Evolutionary conservation across 176 grass and related monocot species (phyloP), one percentile per base, ranked within the genome.

Genomic region (Musa schizocarpa): DNA sequence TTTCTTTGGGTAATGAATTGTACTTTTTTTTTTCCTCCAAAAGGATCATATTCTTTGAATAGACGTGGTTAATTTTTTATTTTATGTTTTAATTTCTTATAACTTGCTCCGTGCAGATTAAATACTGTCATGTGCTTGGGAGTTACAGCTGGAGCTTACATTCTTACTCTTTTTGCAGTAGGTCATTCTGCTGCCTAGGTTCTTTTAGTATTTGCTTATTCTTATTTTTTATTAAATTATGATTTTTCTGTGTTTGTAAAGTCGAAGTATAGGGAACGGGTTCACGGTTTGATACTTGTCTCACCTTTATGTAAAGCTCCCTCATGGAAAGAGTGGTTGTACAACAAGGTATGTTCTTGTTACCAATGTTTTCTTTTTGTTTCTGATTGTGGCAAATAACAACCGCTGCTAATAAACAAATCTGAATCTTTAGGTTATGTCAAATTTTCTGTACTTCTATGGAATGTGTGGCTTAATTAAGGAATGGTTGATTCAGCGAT

Each of bases 321-420:
- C 71, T 93, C 94, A 73, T 98, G 94, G 94, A 98, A 83, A 21
- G 90, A 98, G 67, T 98, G 94, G 94, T 72, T 98, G 74, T 98
- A 93, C 82, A 91, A 91, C 74, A 93, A 98, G 86, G 94, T 97
- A 53, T 53, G 65, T 63, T 11, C 34, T 80, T 62, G 26, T 81
- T 49, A 23, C 8, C 1, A 17, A 29, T 68, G 10, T 7, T 16
- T 9, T 77, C 56, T 21, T 66, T 20, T 56, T 64, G 49, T 8
- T 50, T 63, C 12, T 63, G 11, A 52, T 63, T 76, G 26, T 51
- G 23, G 23, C 53, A 61, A 34, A 34, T 43, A 43, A 43, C 16
- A 19, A 57, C 54, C 13, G 14, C 52, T 73, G 13, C 16, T 19
- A 7, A 49, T 76, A 9, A 62, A 55, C 78, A 57, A 62, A 53